Evolutionary conservation across 2,329 filamentous ascomycete genomes (phyloP), one percentile per base, ranked within the genome.

Genomic region (Dothiorella sarmentorum): DNA sequence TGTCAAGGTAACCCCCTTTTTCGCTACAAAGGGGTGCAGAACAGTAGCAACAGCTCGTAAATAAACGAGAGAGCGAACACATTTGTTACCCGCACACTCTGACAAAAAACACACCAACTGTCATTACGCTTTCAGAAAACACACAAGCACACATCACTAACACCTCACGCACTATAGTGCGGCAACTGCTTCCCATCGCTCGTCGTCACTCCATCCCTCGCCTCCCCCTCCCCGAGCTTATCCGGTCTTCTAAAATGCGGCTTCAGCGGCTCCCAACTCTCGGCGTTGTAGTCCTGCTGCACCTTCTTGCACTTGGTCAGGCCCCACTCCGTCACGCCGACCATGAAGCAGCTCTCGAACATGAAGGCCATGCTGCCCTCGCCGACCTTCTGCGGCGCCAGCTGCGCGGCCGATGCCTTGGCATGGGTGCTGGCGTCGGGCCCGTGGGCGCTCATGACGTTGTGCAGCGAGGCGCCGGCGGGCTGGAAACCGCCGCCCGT

Each of bases 311-410:
- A 93, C 62, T 83, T 82, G 71, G 84, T 87, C 62, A 89, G 72
- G 1, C 86, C 87, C 86, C 86, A 90, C 60, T 87, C 82, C 1
- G 87, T 88, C 26, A 90, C 86, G 1, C 86, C 86, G 2, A 89
- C 80, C 84, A 89, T 87, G 57, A 88, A 67, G 58, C 80, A 85
- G 63, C 82, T 82, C 72, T 86, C 84, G 72, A 86, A 86, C 84
- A 86, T 86, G 63, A 86, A 86, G 1, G 83, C 84, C 82, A 87
- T 83, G 67, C 83, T 86, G 2, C 83, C 83, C 63, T 84, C 82
- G 2, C 84, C 84, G 2, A 87, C 78, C 67, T 86, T 86, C 58
- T 69, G 66, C 2, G 84, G 84, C 64, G 78, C 76, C 63, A 86
- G 66, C 24, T 80, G 74, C 1, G 78, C 81, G 52, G 79, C 78